phyloP scores from a whole-genome alignment of 495 filamentous ascomycete genomes.

The Aspergillus hancockii region DNA sequence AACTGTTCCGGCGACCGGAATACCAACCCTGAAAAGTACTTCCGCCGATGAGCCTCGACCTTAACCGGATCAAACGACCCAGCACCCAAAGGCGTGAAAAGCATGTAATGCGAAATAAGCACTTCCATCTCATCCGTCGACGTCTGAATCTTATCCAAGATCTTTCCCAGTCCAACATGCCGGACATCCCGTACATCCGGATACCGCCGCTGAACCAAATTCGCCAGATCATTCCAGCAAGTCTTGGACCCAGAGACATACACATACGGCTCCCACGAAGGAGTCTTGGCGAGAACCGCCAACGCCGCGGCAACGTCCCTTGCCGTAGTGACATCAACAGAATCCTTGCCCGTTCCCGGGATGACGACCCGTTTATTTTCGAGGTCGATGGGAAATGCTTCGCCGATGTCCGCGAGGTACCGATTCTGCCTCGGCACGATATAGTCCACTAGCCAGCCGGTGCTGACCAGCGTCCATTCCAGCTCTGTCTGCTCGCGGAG shows the following conservation, averaged over 20 bases:
- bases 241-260: background rate
- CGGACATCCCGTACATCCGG: background rate
- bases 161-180: background rate
- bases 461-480: constrained; percentile 24
- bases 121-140: background rate
- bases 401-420: constrained; percentile 6
- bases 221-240: background rate
- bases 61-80: background rate
- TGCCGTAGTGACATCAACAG: constrained; percentile 1
- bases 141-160: background rate
- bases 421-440: constrained; percentile 17
- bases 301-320: constrained; percentile 16
- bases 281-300: background rate
- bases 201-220: background rate
- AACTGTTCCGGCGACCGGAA: background rate
- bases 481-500: constrained; percentile 7
- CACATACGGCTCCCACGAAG: background rate
- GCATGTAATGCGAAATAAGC: background rate
- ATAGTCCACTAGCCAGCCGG: constrained; percentile 33
- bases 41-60: background rate
- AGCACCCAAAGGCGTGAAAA: background rate
- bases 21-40: background rate
- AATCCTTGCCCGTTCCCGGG: constrained; percentile 10
- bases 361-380: background rate
- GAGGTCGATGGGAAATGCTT: constrained; percentile 14